Evolutionary conservation across 352 stramenopile species (phyloP).

Genomic region (Phytophthora sp.): DNA sequence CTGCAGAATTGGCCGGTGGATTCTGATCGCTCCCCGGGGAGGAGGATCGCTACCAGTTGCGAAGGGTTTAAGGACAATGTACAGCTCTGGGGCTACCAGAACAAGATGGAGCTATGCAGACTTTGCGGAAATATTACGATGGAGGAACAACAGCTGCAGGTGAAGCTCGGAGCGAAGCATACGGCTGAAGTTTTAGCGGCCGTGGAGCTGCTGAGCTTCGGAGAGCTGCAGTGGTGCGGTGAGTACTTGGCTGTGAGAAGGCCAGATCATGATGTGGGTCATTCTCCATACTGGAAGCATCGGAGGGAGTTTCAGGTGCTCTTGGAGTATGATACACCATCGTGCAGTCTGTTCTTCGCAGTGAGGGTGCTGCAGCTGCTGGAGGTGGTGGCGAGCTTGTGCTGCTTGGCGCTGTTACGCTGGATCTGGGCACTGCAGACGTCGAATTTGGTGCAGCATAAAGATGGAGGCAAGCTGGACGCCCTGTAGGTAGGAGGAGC

Average conservation of each 20-base stretch:
- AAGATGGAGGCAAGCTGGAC: constrained; percentile 22
- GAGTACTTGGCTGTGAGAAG: constrained; percentile 37
- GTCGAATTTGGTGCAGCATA: constrained; percentile 11
- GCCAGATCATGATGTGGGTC: constrained; percentile 30
- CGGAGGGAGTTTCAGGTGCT: constrained; percentile 38
- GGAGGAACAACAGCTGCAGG: constrained; percentile 35
- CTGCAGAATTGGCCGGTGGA: constrained; percentile 49
- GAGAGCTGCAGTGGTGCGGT: constrained; percentile 59
- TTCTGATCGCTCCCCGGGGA: constrained; percentile 37
- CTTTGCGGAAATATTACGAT: constrained; percentile 42
- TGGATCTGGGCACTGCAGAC: constrained; percentile 27
- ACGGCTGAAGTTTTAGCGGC: constrained; percentile 35
- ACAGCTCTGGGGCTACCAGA: constrained; percentile 53
- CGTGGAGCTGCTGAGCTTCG: constrained; percentile 46
- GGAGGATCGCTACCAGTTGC: constrained; percentile 38
- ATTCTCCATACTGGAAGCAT: constrained; percentile 50
- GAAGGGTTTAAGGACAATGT: constrained; percentile 50
- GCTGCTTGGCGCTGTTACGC: constrained; percentile 25
- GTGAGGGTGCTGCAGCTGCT: constrained; percentile 36
- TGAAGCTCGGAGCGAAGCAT: constrained; percentile 15
- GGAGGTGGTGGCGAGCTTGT: constrained; percentile 30
- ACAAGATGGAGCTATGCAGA: constrained; percentile 58
- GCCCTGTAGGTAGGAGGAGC: constrained; percentile 19
- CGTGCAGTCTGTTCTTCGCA: constrained; percentile 31
- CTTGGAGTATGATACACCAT: constrained; percentile 24